Conservation (phyloP, 2,329 filamentous ascomycete genomes). For the Ophiosphaerella korrae region DNA sequence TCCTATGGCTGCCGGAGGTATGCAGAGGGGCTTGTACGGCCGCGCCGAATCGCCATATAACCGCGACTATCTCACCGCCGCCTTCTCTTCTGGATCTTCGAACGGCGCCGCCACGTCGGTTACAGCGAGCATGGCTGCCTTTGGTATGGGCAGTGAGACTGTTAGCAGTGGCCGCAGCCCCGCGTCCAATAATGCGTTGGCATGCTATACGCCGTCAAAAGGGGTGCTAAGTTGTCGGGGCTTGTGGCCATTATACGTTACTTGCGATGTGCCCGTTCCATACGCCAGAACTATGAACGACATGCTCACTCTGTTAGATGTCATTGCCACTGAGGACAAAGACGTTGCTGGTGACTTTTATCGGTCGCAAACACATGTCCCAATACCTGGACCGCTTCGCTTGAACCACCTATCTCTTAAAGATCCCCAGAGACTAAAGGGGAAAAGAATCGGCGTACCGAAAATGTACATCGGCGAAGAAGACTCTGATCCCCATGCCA, state of each 20-base stretch:
- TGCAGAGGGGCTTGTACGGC: slow-evolving; percentile 62
- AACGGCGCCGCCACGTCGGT: slow-evolving; percentile 61
- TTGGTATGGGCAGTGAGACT: slow-evolving; percentile 62
- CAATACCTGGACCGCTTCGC: slow-evolving; percentile 46
- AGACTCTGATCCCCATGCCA: slow-evolving; percentile 37
- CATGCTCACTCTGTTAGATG: slow-evolving; percentile 56
- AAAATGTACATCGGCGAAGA: slow-evolving; percentile 57
- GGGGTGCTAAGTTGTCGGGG: slow-evolving; percentile 59
- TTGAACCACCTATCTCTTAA: slow-evolving; percentile 46
- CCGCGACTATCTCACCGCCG: slow-evolving; percentile 57
- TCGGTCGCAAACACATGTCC: slow-evolving; percentile 56
- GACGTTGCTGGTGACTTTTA: slow-evolving; percentile 59
- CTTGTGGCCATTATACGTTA: slow-evolving; percentile 61
- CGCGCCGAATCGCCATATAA: slow-evolving; percentile 64
- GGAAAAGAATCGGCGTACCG: slow-evolving; percentile 57
- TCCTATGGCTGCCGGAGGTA: slow-evolving; percentile 64
- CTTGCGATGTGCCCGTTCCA: slow-evolving; percentile 61
- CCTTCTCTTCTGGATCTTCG: slow-evolving; percentile 63
- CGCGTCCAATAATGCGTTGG: slow-evolving; percentile 61
- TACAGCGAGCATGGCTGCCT: slow-evolving; percentile 57
- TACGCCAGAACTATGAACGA: slow-evolving; percentile 59
- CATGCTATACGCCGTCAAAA: slow-evolving; percentile 62
- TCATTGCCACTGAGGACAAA: slow-evolving; percentile 53
- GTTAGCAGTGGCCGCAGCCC: slow-evolving; percentile 63
- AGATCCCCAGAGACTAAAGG: slow-evolving; percentile 42